phyloP scores from a whole-genome alignment of 306 rosid genomes.

The Ormosia emarginata region DNA sequence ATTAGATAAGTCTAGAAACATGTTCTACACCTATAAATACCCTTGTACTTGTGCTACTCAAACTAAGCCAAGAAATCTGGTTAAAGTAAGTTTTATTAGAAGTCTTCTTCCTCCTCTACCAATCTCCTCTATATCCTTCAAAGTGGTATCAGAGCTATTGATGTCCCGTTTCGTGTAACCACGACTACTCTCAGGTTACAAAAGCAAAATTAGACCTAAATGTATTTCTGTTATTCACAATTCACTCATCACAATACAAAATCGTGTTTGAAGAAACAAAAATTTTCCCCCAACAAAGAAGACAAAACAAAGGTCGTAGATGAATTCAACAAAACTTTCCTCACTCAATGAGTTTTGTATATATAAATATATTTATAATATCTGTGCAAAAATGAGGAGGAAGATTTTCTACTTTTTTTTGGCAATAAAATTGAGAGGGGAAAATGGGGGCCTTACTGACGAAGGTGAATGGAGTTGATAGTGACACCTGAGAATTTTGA shows the following conservation, averaged over 20 bases:
- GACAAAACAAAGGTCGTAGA: neutral
- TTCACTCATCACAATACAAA: neutral
- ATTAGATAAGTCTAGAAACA: too few relatives aligned
- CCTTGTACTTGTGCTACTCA: too few relatives aligned
- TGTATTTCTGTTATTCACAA: neutral
- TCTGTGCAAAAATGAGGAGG: neutral
- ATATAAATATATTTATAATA: neutral
- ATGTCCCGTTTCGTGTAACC: constrained; percentile 39
- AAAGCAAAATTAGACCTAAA: neutral
- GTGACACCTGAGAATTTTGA: neutral
- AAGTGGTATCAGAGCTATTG: constrained; percentile 49
- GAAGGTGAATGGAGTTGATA: neutral
- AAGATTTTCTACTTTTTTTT: neutral
- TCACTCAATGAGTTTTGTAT: neutral
- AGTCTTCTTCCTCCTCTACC: too few relatives aligned
- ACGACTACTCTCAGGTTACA: constrained; percentile 40
- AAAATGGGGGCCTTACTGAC: neutral
- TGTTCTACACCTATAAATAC: too few relatives aligned
- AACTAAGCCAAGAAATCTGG: too few relatives aligned
- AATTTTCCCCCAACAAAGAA: neutral
- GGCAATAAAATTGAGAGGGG: neutral
- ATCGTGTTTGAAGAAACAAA: neutral
- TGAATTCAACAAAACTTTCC: constrained; percentile 11
- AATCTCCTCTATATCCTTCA: too few relatives aligned
- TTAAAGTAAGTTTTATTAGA: too few relatives aligned